Base-by-base conservation (phyloP, 1,139 yeast species). In the Hyphopichia khmerensis region DNA sequence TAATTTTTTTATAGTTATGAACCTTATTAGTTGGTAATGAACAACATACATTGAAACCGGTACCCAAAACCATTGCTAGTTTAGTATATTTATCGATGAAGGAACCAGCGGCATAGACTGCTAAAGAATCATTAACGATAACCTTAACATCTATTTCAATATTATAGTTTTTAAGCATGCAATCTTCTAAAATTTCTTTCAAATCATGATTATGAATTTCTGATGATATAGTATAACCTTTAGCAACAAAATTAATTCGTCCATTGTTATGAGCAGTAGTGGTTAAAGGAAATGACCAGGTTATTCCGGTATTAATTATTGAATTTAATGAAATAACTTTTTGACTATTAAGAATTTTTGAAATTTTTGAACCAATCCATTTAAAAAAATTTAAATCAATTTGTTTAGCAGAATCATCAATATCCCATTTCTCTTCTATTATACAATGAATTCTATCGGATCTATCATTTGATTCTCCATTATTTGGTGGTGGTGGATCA, bases 211-310 rank as follows among this genome's bases (percentile, higher is more conserved):
- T 64, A 43, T 60, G 56, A 24, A 72, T 60, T 27, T 74, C 79
- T 4, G 64, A 64, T 3, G 67, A 53, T 31, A 79, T 57, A 15
- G 64, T 56, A 57, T 72, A 80, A 3, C 84, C 84, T 56, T 80
- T 80, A 33, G 79, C 72, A 38, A 77, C 78, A 44, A 65, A 66
- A 26, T 64, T 62, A 33, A 80, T 66, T 31, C 58, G 64, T 1
- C 81, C 84, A 29, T 67, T 64, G 53, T 75, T 73, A 45, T 71
- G 69, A 14, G 60, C 49, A 1, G 69, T 65, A 47, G 78, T 77
- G 14, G 63, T 60, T 40, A 80, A 62, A 0, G 85, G 83, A 54
- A 80, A 80, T 4, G 82, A 75, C 84, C 84, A 79, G n/a, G 81
- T 71, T 36, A 79, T 61, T 3, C 82, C 83, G 3, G 75, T 64